A percentile compares a stretch with the other conserved stretches of the same genome.
Conservation (phyloP, 192 early-diverging fungal species). For the Cetraspora pellucida region DNA sequence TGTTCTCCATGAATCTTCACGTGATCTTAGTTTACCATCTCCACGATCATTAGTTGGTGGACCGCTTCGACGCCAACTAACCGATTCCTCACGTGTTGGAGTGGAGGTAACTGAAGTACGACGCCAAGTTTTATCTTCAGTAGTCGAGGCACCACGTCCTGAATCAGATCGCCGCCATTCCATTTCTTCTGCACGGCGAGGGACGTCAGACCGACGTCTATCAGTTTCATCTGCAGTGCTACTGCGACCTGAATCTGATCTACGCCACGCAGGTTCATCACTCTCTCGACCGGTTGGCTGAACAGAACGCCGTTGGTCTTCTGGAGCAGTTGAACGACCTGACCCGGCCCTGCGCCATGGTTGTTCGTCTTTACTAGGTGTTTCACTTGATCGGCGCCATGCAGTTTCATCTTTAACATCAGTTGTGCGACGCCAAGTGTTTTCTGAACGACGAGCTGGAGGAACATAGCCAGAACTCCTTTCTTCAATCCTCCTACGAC, state of each 20-base stretch:
- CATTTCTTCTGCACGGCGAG: not conserved
- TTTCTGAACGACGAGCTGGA: constrained; percentile 35
- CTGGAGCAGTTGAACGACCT: not conserved
- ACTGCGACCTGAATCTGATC: constrained; percentile 7
- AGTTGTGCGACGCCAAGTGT: not conserved
- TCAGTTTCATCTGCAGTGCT: not conserved
- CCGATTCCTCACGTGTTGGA: not conserved
- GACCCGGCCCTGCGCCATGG: not conserved
- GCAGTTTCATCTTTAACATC: not conserved
- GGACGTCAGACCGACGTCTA: not conserved
- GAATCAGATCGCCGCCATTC: constrained; percentile 14
- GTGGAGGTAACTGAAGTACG: not conserved
- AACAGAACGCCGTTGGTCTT: constrained; percentile 2
- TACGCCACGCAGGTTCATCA: constrained; percentile 16
- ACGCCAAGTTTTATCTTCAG: constrained; percentile 10
- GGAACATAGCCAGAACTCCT: constrained; percentile 37
- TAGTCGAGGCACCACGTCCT: not conserved
- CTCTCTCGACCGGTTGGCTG: not conserved
- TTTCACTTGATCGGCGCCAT: not conserved
- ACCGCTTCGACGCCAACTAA: not conserved
- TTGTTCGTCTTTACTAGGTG: not conserved
- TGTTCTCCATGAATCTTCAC: constrained; percentile 10
- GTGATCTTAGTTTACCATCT: not conserved
- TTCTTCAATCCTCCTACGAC: not conserved
- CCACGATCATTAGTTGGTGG: not conserved